Percentiles rank a stretch among this genome's conserved stretches.
These are phyloP conservation scores for Aspergillaceae sp. DNA, from an alignment of 2,329 filamentous ascomycete genomes.

Conservation along the genomic window DNA sequence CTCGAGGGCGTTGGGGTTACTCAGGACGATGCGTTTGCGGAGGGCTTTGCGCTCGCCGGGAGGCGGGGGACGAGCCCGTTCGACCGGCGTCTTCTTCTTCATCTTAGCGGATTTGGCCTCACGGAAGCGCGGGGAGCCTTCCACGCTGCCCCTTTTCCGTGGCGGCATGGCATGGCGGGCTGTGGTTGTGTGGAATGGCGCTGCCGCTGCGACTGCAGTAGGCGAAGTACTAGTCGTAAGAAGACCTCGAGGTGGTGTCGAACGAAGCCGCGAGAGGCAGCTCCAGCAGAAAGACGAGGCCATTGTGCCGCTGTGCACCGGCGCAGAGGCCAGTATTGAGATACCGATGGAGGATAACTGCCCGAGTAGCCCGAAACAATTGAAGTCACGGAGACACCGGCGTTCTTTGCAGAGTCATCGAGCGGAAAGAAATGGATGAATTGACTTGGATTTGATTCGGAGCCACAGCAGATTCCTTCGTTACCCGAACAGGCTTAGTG, in stretches of 20 bases:
- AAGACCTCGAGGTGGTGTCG: constrained; percentile 22
- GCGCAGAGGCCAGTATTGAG: constrained; percentile 18
- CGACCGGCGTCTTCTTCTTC: constrained; percentile 36
- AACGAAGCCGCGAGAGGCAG: constrained; percentile 46
- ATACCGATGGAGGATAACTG: too few species aligned
- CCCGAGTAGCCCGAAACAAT: too few species aligned
- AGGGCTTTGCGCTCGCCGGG: constrained; percentile 78
- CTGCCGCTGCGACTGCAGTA: constrained; percentile 38
- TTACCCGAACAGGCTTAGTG: constrained; percentile 17
- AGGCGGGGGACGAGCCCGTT: constrained; percentile 50
- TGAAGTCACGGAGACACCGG: constrained; percentile 14
- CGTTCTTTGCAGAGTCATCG: constrained; percentile 5
- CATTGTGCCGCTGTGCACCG: constrained; percentile 38
- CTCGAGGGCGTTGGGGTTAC: constrained; percentile 84
- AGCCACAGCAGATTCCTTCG: constrained; percentile 17
- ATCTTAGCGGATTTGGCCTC: constrained; percentile 35
- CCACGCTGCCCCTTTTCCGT: constrained; percentile 43
- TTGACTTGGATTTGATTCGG: constrained; percentile 7
- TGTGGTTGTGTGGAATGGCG: constrained; percentile 41
- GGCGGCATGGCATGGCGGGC: constrained; percentile 27
- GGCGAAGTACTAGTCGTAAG: constrained; percentile 4
- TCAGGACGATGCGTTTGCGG: constrained; percentile 81
- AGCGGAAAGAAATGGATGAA: background rate
- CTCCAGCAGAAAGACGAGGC: constrained; percentile 51
- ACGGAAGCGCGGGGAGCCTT: constrained; percentile 27